Evolutionary conservation across 2,329 filamentous ascomycete species (phyloP).

Genomic region (Alternaria conjuncta): DNA sequence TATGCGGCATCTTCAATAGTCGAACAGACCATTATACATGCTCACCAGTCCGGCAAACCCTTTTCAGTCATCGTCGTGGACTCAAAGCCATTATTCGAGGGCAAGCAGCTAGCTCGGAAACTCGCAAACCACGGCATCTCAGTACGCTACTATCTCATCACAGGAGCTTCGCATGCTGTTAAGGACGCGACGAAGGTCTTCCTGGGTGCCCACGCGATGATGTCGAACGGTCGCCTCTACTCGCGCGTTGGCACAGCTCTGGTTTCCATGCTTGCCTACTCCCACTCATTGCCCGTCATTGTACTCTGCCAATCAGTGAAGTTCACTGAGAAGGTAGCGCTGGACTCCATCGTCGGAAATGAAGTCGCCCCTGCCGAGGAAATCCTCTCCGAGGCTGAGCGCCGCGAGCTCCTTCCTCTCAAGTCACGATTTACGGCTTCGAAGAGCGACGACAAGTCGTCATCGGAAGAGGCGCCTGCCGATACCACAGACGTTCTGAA

Average conservation of each 20-base stretch:
- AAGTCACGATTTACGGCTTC: conserved; percentile 33
- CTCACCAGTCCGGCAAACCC: conserved; percentile 70
- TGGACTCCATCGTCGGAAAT: conserved; percentile 93
- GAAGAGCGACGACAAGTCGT: conserved; percentile 33
- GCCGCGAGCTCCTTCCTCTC: conserved; percentile 39
- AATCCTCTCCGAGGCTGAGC: conserved; percentile 53
- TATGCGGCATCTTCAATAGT: conserved; percentile 88
- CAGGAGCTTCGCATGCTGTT: conserved; percentile 76
- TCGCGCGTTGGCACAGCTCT: conserved; percentile 86
- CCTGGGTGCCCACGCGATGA: conserved; percentile 88
- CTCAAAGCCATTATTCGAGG: conserved; percentile 72
- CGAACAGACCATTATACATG: conserved; percentile 78
- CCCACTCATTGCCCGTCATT: conserved; percentile 78
- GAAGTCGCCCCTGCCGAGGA: conserved; percentile 83
- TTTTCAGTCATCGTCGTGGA: conserved; percentile 90
- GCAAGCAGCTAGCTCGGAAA: conserved; percentile 72
- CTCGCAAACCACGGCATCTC: conserved; percentile 73
- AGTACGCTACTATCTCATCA: conserved; percentile 82
- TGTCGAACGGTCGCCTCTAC: conserved; percentile 91
- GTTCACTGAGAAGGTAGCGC: conserved; percentile 86
- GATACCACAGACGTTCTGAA: conserved; percentile 42
- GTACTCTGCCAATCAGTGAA: conserved; percentile 95
- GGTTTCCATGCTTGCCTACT: conserved; percentile 81
- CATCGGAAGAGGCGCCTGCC: conserved; percentile 23
- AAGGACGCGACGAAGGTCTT: conserved; percentile 75